Base-by-base conservation (phyloP, 2,329 filamentous ascomycete genomes). In the Pseudopithomyces maydicus region DNA sequence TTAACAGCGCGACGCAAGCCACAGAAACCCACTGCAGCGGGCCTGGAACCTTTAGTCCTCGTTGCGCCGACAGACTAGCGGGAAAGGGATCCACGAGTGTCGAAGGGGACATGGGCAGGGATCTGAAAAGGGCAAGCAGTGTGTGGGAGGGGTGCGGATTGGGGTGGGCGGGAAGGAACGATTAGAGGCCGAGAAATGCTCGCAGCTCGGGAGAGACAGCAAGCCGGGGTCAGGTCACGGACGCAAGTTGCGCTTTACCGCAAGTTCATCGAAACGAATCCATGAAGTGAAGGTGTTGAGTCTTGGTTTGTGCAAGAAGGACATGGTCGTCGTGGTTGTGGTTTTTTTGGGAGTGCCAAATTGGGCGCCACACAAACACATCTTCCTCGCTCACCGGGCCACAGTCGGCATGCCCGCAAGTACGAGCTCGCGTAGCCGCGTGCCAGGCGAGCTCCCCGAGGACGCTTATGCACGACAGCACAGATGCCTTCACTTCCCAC, bases 1-100 rank as follows among this genome's bases (percentile, higher is more conserved):
- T 55, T 63, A 46, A 42, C 44, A 52, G 23, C 38, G 51, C 54
- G 47, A 63, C 68, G 69, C 68, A 68, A 69, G 68, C 69, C 69
- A 72, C 67, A 45, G 50, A 35, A 47, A 42, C 57, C 64, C 61
- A 58, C 41, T 55, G 55, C 55, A 39, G 56, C 44, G 63, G 66
- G 67, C 11, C 67, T 70, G 64, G 69, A 67, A 49, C 49, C 2
- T 35, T 53, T 46, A 41, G 41, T 33, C n/a, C n/a, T 5, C 35
- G 22, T 32, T 22, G 39, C 6, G 7, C 29, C 14, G n/a, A 35
- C 43, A 17, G 47, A 52, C 35, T 52, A 42, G 54, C 42, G 38
- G 50, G 44, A 35, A 42, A 41, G 57, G 47, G 44, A 22, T 32
- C n/a, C n/a, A n/a, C n/a, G n/a, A n/a, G n/a, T n/a, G n/a, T n/a